phyloP scores from a whole-genome alignment of 2,329 filamentous ascomycete species.

The Epichloe scottii region DNA sequence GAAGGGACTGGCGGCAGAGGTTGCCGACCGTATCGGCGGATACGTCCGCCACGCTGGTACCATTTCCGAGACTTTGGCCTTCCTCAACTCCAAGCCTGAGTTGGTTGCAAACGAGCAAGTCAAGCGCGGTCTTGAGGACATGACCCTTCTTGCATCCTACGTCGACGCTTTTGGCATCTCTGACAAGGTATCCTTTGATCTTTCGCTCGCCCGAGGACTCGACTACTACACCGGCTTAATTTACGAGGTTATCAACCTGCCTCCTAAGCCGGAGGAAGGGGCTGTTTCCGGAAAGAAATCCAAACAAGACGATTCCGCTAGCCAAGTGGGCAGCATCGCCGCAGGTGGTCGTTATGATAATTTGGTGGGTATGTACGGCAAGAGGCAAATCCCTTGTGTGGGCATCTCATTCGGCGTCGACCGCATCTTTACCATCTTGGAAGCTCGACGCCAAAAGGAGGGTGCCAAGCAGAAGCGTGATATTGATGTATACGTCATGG shows the following conservation, averaged over 20 bases:
- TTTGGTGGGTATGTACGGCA: slow-evolving; percentile 88
- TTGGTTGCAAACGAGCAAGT: slow-evolving; percentile 61
- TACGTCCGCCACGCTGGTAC: slow-evolving; percentile 71
- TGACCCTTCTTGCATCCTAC: slow-evolving; percentile 70
- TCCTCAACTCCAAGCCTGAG: slow-evolving; percentile 53
- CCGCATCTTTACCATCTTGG: slow-evolving; percentile 86
- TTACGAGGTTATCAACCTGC: slow-evolving; percentile 62
- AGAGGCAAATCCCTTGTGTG: slow-evolving; percentile 56
- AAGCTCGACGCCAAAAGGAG: slow-evolving; percentile 56
- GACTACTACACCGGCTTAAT: slow-evolving; percentile 89
- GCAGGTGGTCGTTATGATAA: slow-evolving; percentile 88
- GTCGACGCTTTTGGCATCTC: slow-evolving; percentile 64
- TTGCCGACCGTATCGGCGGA: slow-evolving; percentile 78
- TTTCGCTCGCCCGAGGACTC: slow-evolving; percentile 80
- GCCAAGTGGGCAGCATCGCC: slow-evolving; percentile 70
- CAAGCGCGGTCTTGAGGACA: slow-evolving; percentile 68
- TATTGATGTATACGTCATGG: slow-evolving; percentile 85
- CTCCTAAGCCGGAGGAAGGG: too few relatives aligned
- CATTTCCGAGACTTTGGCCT: slow-evolving; percentile 54
- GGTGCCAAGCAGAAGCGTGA: slow-evolving; percentile 48
- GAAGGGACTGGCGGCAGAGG: slow-evolving; percentile 63
- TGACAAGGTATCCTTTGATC: slow-evolving; percentile 72
- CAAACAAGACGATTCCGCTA: slow-evolving; percentile 40
- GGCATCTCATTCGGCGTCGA: slow-evolving; percentile 85
- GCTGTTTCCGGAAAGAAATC: slow-evolving; percentile 27